Evolutionary conservation across 2,329 filamentous ascomycete species (phyloP).

Genomic region (Arthrobotrys pseudoclavata): DNA sequence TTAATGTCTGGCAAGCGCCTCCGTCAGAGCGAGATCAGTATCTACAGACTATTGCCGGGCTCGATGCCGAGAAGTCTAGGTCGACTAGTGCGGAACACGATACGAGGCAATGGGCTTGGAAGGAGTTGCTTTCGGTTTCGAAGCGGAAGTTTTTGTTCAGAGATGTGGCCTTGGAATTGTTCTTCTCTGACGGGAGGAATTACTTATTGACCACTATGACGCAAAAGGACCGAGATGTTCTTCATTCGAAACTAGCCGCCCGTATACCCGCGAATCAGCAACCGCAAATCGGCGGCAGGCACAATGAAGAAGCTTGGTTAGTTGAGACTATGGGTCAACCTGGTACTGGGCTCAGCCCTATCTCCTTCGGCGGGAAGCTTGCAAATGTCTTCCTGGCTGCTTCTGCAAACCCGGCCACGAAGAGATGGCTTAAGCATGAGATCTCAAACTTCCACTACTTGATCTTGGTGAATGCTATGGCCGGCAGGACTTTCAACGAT

Average conservation of each 20-base stretch:
- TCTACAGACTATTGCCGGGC: constrained; percentile 89
- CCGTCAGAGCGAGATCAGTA: constrained; percentile 94
- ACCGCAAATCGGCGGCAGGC: constrained; percentile 72
- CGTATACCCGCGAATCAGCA: constrained; percentile 79
- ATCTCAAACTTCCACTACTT: constrained; percentile 99
- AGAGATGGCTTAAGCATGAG: constrained; percentile 91
- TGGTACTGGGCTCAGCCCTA: constrained; percentile 75
- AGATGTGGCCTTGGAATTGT: constrained; percentile 95
- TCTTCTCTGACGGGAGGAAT: constrained; percentile 96
- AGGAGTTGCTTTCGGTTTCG: constrained; percentile 92
- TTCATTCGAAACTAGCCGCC: constrained; percentile 80
- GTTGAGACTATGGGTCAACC: constrained; percentile 80
- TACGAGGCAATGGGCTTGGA: constrained; percentile 92
- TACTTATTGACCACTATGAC: constrained; percentile 90
- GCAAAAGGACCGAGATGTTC: constrained; percentile 79
- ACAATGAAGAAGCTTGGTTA: constrained; percentile 91
- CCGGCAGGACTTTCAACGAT: constrained; percentile 96
- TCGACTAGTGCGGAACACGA: constrained; percentile 77
- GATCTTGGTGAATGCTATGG: constrained; percentile 98
- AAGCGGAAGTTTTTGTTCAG: constrained; percentile 95
- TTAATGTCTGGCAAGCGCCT: constrained; percentile 95
- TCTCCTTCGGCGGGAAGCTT: constrained; percentile 84
- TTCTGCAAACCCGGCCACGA: constrained; percentile 81
- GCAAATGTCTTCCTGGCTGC: constrained; percentile 90
- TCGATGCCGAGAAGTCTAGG: constrained; percentile 74